A percentile compares a stretch with the other conserved stretches of the same genome.
Evolutionary conservation across 2,329 filamentous ascomycete species (phyloP).

Genomic region (Cordyceps javanica): DNA sequence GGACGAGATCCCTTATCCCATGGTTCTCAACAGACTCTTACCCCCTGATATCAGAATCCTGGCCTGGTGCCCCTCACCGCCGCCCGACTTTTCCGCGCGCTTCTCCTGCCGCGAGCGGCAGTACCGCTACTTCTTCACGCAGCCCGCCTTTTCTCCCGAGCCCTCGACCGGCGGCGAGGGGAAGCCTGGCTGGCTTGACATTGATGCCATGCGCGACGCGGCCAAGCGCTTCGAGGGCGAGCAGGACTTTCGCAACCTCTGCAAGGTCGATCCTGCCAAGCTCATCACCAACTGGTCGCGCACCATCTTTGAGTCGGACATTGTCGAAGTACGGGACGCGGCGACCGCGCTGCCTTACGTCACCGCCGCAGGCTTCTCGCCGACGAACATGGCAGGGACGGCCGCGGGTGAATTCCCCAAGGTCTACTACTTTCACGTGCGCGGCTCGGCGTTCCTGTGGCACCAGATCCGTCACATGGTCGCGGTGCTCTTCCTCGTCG

Average conservation of each 20-base stretch:
- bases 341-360: conserved; percentile 53
- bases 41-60: conserved; percentile 85
- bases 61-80: conserved; percentile 85
- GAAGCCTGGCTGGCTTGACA: conserved; percentile 74
- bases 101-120: conserved; percentile 88
- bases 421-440: conserved; percentile 81
- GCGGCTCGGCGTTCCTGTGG: conserved; percentile 93
- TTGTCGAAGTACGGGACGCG: conserved; percentile 60
- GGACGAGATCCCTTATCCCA: conserved; percentile 80
- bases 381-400: conserved; percentile 14
- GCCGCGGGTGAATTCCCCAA: conserved; percentile 49
- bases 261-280: conserved; percentile 86
- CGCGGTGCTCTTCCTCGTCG: conserved; percentile 85
- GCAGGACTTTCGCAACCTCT: conserved; percentile 96
- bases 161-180: conserved; percentile 20
- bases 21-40: conserved; percentile 78
- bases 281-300: conserved; percentile 80
- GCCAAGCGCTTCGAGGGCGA: conserved; percentile 73
- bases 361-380: conserved; percentile 30
- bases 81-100: conserved; percentile 75
- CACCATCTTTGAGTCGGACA: conserved; percentile 71
- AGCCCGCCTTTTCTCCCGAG: conserved; percentile 73
- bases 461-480: conserved; percentile 96
- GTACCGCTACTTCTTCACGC: conserved; percentile 97
- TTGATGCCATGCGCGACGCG: conserved; percentile 77